phyloP scores from a whole-genome alignment of 257 asterid species.

The Agastache rugosa region DNA sequence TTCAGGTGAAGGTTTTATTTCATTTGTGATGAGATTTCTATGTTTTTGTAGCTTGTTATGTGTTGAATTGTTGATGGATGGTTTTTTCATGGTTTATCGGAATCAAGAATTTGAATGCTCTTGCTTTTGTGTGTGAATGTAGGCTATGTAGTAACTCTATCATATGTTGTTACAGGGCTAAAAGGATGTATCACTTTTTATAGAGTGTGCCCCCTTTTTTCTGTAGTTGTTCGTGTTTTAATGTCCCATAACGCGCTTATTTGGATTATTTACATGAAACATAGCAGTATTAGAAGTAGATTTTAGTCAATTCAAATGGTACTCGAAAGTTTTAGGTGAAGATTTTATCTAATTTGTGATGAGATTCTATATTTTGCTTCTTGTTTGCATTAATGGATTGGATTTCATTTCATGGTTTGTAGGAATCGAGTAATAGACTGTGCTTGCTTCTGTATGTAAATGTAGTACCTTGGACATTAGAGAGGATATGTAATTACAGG shows the following conservation, averaged over 20 bases:
- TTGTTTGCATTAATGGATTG: constrained; percentile 17
- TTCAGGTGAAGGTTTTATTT: constrained; percentile 47
- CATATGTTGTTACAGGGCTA: no score
- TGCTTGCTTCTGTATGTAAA: neutral
- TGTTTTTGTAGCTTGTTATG: constrained; percentile 5
- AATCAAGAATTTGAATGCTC: constrained; percentile 5
- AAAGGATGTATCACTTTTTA: no score
- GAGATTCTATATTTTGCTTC: neutral
- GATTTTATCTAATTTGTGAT: neutral
- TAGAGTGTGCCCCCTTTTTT: neutral
- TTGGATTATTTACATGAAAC: neutral
- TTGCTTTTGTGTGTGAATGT: neutral
- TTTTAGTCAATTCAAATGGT: neutral
- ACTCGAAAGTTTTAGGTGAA: neutral
- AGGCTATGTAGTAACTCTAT: no score
- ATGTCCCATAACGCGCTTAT: neutral
- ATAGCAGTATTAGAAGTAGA: neutral
- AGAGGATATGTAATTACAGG: no score
- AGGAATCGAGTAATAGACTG: neutral
- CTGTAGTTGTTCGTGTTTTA: neutral
- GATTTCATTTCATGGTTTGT: neutral
- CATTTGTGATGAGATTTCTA: constrained; percentile 12
- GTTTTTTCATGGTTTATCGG: neutral
- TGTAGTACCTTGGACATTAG: neutral
- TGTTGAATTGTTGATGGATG: neutral